Conservation (phyloP, 1,284 basidiomycete genomes). For the Cutaneotrichosporon mucoides region DNA sequence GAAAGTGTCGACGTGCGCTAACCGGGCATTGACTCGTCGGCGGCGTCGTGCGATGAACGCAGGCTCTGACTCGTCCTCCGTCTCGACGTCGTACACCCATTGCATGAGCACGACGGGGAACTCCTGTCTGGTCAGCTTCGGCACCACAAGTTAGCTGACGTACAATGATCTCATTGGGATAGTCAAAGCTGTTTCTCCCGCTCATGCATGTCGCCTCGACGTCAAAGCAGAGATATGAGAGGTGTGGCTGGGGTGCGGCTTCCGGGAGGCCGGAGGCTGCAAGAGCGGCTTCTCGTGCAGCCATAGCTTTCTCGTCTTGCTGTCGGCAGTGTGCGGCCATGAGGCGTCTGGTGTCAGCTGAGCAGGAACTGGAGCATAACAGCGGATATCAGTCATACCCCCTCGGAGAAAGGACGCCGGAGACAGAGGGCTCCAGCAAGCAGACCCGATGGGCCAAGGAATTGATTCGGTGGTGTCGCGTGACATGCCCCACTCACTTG, state of each 20-base stretch:
- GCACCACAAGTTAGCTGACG: no score
- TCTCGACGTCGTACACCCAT: conserved; percentile 64
- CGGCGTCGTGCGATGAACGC: background rate
- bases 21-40: background rate
- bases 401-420: no score
- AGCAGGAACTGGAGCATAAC: no score
- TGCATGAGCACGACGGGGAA: conserved; percentile 68
- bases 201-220: conserved; percentile 87
- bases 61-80: background rate
- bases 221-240: conserved; percentile 52
- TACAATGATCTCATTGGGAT: conserved; percentile 91
- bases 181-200: conserved; percentile 58
- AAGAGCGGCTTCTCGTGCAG: background rate
- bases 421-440: no score
- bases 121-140: conserved; percentile 25
- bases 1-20: conserved; percentile 59
- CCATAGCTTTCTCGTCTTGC: conserved; percentile 6
- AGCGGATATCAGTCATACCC: no score
- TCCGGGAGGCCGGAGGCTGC: background rate
- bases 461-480: no score
- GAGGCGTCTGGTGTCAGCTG: conserved; percentile 19
- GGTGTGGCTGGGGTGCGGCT: conserved; percentile 30
- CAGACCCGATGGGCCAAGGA: no score
- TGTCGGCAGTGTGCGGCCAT: background rate
- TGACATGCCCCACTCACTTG: conserved; percentile 28